Evolutionary conservation across 2,329 filamentous ascomycete species (phyloP), one percentile per base, ranked within the genome.

Genomic region (Truncatella angustata): DNA sequence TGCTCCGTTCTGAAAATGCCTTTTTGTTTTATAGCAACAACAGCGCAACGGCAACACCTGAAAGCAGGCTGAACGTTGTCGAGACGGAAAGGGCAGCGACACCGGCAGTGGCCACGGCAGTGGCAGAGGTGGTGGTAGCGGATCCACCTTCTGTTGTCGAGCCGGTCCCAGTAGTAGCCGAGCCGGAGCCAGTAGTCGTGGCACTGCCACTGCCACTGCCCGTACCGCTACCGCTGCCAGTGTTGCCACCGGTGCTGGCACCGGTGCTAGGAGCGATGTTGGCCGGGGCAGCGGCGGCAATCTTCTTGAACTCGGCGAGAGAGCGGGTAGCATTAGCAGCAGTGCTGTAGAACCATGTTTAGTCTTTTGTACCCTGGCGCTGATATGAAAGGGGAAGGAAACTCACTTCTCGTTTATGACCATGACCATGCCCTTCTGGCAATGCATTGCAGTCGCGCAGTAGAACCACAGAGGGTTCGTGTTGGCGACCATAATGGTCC

Each of bases 401-500:
- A 71, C 84, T 71, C 71, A 88, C 85, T 86, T 77, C 72, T 82
- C 82, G 70, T 92, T 91, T 66, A 91, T 85, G 28, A 89, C 87
- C 74, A 89, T 86, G 52, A 80, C 78, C 86, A 91, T 91, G 56
- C 87, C 87, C 44, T 66, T 72, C 69, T 91, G 81, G 70, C 89
- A 94, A 73, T 94, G 90, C 63, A 78, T 81, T 42, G 67, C 84
- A 69, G 91, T 86, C 26, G 83, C 84, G 73, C 89, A 93, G 78
- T 87, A 93, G 58, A 89, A 73, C 88, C 90, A 94, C 58, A 92
- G 76, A 26, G 90, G 89, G 51, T 79, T 86, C 40, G 78, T 81
- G 68, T 84, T 77, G 63, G 85, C 86, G 68, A 94, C 73, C 67
- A 78, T 78, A 63, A 93, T 74, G 53, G 86, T 90, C 71, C 85